Conservation (phyloP, 108 stramenopile genomes). For the Stephanodiscus minutulus region DNA sequence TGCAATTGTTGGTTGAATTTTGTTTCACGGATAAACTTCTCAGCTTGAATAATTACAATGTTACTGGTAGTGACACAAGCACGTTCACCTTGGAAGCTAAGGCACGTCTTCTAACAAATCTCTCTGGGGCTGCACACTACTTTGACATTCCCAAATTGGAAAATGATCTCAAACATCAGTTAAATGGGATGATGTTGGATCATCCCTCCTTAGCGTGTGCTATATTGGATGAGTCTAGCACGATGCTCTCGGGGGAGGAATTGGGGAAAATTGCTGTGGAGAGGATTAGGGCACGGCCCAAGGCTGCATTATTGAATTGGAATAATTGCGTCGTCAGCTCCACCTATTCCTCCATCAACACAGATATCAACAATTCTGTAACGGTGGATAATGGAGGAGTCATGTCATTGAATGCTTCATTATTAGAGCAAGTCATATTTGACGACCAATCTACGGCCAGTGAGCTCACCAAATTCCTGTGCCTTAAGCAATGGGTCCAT, state of each 20-base stretch:
- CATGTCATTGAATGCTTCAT: slow-evolving; percentile 25
- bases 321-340: not conserved
- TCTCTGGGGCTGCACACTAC: slow-evolving; percentile 41
- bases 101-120: slow-evolving; percentile 34
- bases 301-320: slow-evolving; percentile 35
- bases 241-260: slow-evolving; percentile 39
- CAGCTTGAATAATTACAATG: slow-evolving; percentile 19
- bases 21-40: slow-evolving; percentile 47
- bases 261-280: slow-evolving; percentile 24
- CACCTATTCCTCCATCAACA: not conserved
- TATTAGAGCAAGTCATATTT: slow-evolving; percentile 45
- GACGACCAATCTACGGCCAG: slow-evolving; percentile 42
- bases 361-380: not conserved
- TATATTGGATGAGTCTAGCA: slow-evolving; percentile 46
- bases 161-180: slow-evolving; percentile 21
- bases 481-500: slow-evolving; percentile 40
- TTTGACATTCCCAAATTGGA: slow-evolving; percentile 49
- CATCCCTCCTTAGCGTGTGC: slow-evolving; percentile 49
- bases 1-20: slow-evolving; percentile 51
- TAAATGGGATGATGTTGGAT: slow-evolving; percentile 32
- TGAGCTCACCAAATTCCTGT: slow-evolving; percentile 40
- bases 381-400: slow-evolving; percentile 30
- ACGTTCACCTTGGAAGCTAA: slow-evolving; percentile 7
- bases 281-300: slow-evolving; percentile 38
- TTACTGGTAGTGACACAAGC: no score